A percentile compares a stretch with the other conserved stretches of the same genome.
These are phyloP conservation scores for Diplogelasinospora grovesii DNA, from an alignment of 495 filamentous ascomycete species.

Conservation along the genomic window DNA sequence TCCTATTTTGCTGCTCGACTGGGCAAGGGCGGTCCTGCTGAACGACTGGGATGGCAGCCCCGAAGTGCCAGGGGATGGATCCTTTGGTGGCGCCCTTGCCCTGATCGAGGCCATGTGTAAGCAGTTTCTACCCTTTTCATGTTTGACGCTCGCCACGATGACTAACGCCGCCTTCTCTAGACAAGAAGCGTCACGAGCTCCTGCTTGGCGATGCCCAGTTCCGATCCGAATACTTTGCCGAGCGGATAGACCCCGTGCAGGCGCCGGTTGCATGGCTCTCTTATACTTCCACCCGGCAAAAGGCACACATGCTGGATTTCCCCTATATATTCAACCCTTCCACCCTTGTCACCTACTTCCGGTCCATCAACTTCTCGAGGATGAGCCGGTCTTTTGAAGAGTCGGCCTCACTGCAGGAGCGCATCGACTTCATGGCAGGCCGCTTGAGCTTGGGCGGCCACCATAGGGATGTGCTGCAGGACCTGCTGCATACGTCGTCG, in stretches of 20 bases:
- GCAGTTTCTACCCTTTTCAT: constrained; percentile 18
- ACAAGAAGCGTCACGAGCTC: constrained; percentile 55
- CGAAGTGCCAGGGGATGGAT: constrained; percentile 56
- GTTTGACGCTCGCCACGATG: not conserved
- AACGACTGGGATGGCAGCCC: constrained; percentile 72
- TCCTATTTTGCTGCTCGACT: constrained; percentile 59
- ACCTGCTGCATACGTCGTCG: constrained; percentile 56
- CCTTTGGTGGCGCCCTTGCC: constrained; percentile 66
- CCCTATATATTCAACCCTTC: constrained; percentile 73
- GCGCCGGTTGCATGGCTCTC: constrained; percentile 70
- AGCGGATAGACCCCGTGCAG: constrained; percentile 69
- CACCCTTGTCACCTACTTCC: constrained; percentile 74
- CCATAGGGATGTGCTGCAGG: constrained; percentile 45
- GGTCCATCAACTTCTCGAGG: constrained; percentile 74
- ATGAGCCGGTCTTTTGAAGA: constrained; percentile 75
- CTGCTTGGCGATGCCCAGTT: constrained; percentile 63
- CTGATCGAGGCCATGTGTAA: constrained; percentile 69
- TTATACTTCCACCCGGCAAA: constrained; percentile 49
- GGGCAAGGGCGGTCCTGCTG: constrained; percentile 68
- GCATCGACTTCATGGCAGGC: constrained; percentile 53
- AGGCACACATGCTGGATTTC: constrained; percentile 70
- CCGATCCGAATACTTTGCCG: constrained; percentile 65
- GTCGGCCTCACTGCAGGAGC: constrained; percentile 54
- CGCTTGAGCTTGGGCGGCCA: constrained; percentile 39
- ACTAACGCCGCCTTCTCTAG: constrained; percentile 25